Evolutionary conservation across 2,329 filamentous ascomycete species (phyloP), one percentile per base, ranked within the genome.

Genomic region (Aureobasidium sp.): DNA sequence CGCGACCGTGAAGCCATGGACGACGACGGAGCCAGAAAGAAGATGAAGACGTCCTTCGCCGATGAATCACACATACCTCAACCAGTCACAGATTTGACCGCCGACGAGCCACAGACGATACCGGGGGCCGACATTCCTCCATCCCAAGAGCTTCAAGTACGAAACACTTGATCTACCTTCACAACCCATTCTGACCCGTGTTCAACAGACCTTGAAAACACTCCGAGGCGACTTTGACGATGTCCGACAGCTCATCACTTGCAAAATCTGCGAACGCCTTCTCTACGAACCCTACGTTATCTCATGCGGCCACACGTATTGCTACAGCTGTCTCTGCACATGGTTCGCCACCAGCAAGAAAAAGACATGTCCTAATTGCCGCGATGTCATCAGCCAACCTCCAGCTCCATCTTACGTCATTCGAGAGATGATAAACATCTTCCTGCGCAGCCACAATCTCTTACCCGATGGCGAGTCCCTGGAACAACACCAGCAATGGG

Each of bases 261-360:
- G 87, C 75, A 85, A 85, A 65, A 85, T 89, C 65, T 89, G 87
- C 73, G 82, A 87, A 66, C 81, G 83, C 61, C 80, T 86, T 53
- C 79, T 89, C 55, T 88, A 88, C 73, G 86, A 89, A 72, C 87
- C 87, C 1, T 89, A 84, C 73, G 86, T 84, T 20, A 79, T 88
- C 58, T 79, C 79, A 7, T 89, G 87, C 68, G 87, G 87, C 3
- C 87, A 89, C 71, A 88, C 86, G 7, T 89, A 87, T 73, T 89
- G 87, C 75, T 89, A 89, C 70, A 84, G 81, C 64, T 75, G 71
- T 57, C 66, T 73, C 14, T 65, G 67, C 44, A 63, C 65, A 31
- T 71, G 84, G 82, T 84, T 84, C 67, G 75, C 84, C 47, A 79
- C 79, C 67, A 81, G 79, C 64, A 83, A 80, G 80, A 84, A 82